Evolutionary conservation across 805 yeast species (phyloP).

Genomic region (Cyberlindnera nakhonratchasimensis): DNA sequence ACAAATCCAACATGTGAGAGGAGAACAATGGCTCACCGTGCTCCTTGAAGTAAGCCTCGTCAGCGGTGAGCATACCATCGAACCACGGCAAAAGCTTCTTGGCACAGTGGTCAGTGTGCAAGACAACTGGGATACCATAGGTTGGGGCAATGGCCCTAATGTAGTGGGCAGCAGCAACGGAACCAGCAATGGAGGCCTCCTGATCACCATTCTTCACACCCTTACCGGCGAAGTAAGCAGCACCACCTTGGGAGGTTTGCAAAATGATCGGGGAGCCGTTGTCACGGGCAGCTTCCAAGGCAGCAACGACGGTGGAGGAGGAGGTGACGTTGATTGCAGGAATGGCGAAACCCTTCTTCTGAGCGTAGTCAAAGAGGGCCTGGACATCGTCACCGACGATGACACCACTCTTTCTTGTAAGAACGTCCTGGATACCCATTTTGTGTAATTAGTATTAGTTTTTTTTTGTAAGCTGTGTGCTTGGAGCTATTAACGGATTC

Average conservation of each 20-base stretch:
- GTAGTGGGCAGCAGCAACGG: conserved; percentile 96
- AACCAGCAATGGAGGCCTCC: conserved; percentile 89
- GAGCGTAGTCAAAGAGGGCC: conserved; percentile 85
- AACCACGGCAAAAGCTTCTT: conserved; percentile 97
- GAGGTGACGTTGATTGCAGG: conserved; percentile 99
- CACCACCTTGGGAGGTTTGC: conserved; percentile 99
- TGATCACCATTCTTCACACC: conserved; percentile 94
- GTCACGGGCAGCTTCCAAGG: conserved; percentile 96
- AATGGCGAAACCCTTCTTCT: conserved; percentile 88
- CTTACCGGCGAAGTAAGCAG: conserved; percentile 99
- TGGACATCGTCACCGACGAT: conserved; percentile 96
- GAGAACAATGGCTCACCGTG: conserved; percentile 97
- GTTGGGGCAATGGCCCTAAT: conserved; percentile 94
- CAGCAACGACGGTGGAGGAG: conserved; percentile 94
- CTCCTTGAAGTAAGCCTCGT: conserved; percentile 81
- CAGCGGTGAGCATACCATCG: conserved; percentile 97
- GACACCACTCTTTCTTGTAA: conserved; percentile 92
- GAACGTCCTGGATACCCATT: conserved; percentile 71
- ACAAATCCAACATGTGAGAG: conserved; percentile 97
- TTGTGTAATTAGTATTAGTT: conserved; percentile 11
- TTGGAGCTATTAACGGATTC: too few species aligned
- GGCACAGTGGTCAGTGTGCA: conserved; percentile 99
- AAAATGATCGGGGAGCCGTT: conserved; percentile 90
- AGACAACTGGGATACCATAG: conserved; percentile 93
- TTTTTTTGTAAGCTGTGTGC: not conserved